These are phyloP conservation scores for Neoboletus brunneissimus DNA, from an alignment of 768 basidiomycete species.

Conservation along the genomic window DNA sequence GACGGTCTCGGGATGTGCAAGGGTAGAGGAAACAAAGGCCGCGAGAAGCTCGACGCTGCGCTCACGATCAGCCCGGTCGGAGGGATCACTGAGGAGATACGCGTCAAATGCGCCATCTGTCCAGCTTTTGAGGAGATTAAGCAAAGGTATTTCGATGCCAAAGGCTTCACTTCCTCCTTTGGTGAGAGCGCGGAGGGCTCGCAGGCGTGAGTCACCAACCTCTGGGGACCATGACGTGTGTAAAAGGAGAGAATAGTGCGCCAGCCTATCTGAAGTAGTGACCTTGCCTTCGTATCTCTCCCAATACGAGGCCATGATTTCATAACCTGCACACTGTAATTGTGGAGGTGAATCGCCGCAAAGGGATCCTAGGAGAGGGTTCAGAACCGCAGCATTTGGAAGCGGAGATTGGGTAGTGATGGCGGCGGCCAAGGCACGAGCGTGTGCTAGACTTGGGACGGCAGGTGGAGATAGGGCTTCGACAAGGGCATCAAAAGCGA, in stretches of 20 bases:
- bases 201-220: conserved; percentile 67
- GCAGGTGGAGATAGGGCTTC: conserved; percentile 46
- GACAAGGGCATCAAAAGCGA: conserved; percentile 46
- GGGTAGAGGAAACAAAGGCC: conserved; percentile 50
- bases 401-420: conserved; percentile 54
- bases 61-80: conserved; percentile 57
- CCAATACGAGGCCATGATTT: conserved; percentile 68
- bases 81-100: conserved; percentile 32
- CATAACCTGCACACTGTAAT: conserved; percentile 66
- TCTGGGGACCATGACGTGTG: conserved; percentile 57
- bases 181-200: conserved; percentile 64
- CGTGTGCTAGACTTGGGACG: conserved; percentile 65
- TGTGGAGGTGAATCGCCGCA: conserved; percentile 56
- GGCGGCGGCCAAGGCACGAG: conserved; percentile 53
- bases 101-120: conserved; percentile 63
- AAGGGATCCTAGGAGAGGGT: conserved; percentile 58
- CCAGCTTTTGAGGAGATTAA: conserved; percentile 61
- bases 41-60: conserved; percentile 62
- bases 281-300: conserved; percentile 52
- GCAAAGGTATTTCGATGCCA: conserved; percentile 59
- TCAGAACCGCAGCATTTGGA: conserved; percentile 51
- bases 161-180: conserved; percentile 56
- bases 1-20: conserved; percentile 50
- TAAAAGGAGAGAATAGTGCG: conserved; percentile 64
- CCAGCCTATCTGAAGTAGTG: conserved; percentile 55